Base-by-base conservation (phyloP, 768 basidiomycete genomes). In the Trametes punicea region DNA sequence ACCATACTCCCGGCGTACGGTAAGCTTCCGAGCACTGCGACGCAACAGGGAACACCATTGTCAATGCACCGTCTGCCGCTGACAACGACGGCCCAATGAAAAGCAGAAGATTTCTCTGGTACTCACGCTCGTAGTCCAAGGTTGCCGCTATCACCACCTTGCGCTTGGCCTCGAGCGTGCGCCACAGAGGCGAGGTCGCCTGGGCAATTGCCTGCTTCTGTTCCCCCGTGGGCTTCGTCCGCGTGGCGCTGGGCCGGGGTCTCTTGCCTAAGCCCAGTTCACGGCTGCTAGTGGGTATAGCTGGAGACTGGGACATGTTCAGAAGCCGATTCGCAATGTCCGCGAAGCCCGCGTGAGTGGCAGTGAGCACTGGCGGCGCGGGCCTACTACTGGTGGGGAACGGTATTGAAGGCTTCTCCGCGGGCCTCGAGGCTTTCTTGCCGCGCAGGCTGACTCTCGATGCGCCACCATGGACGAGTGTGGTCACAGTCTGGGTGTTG, bases 1-100 rank as follows among this genome's bases (percentile, higher is more conserved):
- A 76, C 47, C 47, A 69, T 62, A 2, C 69, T 70, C 7, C 70
- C 74, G 64, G 65, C 63, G 45, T 70, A 57, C 8, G 71, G 60
- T 34, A 71, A 68, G 59, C 71, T 68, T 56, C 67, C 66, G 59
- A 75, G 58, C 56, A 66, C 72, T 72, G 56, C 18, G n/a, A 64
- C 65, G 71, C 71, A 73, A 9, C 26, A 9, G 21, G 41, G 31
- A 45, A 44, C 31, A 30, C n/a, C 33, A 36, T 27, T 44, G 55
- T 56, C 40, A 56, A 16, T 36, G 29, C 41, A 23, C 47, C 20
- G 29, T 4, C 36, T 38, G 29, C 36, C 27, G 44, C 27, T 21
- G n/a, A 45, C 56, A 13, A 33, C 27, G 44, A 40, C 31, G 38
- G 25, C 26, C 41, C 41, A 30, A 44, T 52, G 50, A 31, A 48